phyloP scores from a whole-genome alignment of 257 asterid genomes.

The Echites panduratus region DNA sequence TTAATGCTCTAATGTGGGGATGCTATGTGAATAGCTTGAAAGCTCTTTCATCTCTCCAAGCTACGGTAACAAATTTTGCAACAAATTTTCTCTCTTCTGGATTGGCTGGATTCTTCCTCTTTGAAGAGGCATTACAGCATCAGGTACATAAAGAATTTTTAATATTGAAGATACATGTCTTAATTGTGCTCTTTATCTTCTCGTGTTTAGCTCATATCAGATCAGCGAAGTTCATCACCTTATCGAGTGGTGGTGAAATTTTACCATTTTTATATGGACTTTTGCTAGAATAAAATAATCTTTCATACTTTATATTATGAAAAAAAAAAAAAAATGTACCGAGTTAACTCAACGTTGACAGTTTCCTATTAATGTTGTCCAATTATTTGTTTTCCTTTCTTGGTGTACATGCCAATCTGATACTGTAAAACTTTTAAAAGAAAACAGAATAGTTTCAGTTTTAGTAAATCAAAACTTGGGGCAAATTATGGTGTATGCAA shows the following conservation, averaged over 20 bases:
- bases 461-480: background rate
- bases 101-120: conserved; percentile 75
- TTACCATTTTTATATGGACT: background rate
- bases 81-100: conserved; percentile 85
- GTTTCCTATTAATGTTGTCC: background rate
- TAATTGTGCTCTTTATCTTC: background rate
- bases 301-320: too few species aligned
- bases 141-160: conserved; percentile 38
- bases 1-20: conserved; percentile 91
- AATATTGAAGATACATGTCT: background rate
- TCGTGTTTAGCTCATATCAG: conserved; percentile 1
- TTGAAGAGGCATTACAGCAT: conserved; percentile 50
- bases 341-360: background rate
- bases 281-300: too few species aligned
- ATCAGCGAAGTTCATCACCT: background rate
- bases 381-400: background rate
- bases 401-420: background rate
- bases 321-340: too few species aligned
- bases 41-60: conserved; percentile 85
- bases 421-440: background rate
- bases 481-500: background rate
- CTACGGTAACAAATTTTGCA: conserved; percentile 85
- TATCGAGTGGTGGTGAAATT: background rate
- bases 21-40: conserved; percentile 85
- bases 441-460: background rate